Base-by-base conservation (phyloP, 2,329 filamentous ascomycete species). In the Purpureocillium lavendulum region DNA sequence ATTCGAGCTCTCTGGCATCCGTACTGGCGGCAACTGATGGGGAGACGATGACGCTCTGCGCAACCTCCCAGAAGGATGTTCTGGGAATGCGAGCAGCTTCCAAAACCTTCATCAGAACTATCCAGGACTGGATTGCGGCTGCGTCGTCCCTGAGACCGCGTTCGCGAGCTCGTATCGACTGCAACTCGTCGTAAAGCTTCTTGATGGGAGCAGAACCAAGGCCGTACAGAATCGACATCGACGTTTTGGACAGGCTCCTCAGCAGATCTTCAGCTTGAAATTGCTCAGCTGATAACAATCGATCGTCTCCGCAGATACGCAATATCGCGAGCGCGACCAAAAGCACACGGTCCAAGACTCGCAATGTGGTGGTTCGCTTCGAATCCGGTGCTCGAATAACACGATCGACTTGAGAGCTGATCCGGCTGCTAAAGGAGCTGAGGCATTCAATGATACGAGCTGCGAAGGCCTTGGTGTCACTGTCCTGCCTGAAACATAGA, bases 1-100 rank as follows among this genome's bases (percentile, higher is more conserved):
- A 55, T 54, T 84, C 80, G 36, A 81, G 67, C 2, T 56, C 50
- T 13, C 61, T 59, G 7, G 65, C 67, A 48, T 80, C 65, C 2
- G 49, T 50, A 16, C 61, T 59, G 3, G 57, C 55, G 2, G 60
- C 48, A 16, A 57, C 40, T 9, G 59, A 56, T 2, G 62, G 47
- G 13, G 52, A 50, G 3, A 66, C 50, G 42, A 78, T 56, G 10
- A 61, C 54, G 6, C 63, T 49, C 42, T 75, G 70, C 2, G 67
- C 52, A 26, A 80, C 46, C 40, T 80, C 75, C 80, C 79, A 83
- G 48, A 84, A 83, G 1, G 70, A 69, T 16, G 64, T 60, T 37
- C 69, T 64, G 2, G 70, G 69, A 32, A 80, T 71, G 7, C 56
- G 57, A 11, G 70, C 67, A 28, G 64, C 59, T 21, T 72, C 67